phyloP scores from a whole-genome alignment of 139 green algal species.

The Coelastrella sp. region DNA sequence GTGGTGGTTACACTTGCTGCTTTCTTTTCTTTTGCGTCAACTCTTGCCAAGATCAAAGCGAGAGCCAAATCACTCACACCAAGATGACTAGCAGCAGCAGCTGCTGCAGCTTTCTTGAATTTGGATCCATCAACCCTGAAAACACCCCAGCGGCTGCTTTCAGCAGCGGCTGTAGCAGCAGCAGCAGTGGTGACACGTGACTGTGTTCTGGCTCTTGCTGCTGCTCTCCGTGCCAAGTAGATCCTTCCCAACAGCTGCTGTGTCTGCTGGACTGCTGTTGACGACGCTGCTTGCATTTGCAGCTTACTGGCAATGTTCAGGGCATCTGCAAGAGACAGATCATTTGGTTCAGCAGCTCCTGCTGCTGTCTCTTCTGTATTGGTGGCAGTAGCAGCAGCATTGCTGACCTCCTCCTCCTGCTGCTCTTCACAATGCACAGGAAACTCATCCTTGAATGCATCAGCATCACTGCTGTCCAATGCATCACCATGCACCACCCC shows the following conservation, averaged over 20 bases:
- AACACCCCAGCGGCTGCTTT: too few relatives aligned
- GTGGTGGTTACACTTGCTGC: background rate
- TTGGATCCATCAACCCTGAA: too few relatives aligned
- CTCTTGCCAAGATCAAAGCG: constrained; percentile 5
- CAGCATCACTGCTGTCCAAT: background rate
- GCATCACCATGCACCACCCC: too few relatives aligned
- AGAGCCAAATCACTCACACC: constrained; percentile 31
- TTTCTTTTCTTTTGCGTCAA: background rate
- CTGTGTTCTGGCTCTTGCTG: too few relatives aligned
- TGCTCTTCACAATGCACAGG: background rate
- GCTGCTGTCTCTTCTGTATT: background rate
- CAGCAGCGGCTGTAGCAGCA: too few relatives aligned
- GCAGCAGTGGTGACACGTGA: background rate
- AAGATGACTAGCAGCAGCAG: constrained; percentile 22
- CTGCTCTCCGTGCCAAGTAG: background rate
- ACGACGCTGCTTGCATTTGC: constrained; percentile 25
- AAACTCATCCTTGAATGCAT: constrained; percentile 48
- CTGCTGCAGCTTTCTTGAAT: background rate
- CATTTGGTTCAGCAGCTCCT: background rate
- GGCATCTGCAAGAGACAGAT: background rate
- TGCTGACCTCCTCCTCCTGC: background rate
- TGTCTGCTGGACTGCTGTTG: constrained; percentile 11
- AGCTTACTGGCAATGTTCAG: background rate
- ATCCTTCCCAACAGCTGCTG: background rate
- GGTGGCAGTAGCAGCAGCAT: background rate